phyloP scores from a whole-genome alignment of 306 rosid genomes.

The Senna siamea region DNA sequence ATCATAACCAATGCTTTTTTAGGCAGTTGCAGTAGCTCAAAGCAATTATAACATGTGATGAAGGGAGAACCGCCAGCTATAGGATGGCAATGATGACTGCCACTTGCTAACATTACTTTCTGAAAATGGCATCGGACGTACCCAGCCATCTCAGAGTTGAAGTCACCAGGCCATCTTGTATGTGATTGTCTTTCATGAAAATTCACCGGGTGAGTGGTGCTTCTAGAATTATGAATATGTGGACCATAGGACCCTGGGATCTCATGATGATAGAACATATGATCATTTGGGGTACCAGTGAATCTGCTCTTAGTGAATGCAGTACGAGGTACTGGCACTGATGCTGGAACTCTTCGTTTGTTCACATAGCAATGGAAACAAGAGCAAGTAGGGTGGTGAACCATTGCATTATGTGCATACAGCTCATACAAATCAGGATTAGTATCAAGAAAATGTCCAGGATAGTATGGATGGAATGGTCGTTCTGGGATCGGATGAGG shows the following conservation, averaged over 20 bases:
- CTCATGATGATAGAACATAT: slow-evolving; percentile 59
- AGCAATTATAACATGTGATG: slow-evolving; percentile 81
- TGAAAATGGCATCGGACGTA: slow-evolving; percentile 55
- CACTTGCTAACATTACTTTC: slow-evolving; percentile 56
- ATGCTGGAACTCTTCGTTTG: slow-evolving; percentile 52
- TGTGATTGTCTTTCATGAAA: slow-evolving; percentile 55
- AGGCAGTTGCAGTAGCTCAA: slow-evolving; percentile 75
- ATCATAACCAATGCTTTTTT: slow-evolving; percentile 49
- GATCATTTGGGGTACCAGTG: slow-evolving; percentile 62
- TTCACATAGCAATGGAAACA: slow-evolving; percentile 81
- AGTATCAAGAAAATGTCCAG: slow-evolving; percentile 62
- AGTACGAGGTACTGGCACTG: slow-evolving; percentile 49
- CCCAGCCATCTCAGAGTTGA: slow-evolving; percentile 67
- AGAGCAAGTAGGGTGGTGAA: slow-evolving; percentile 83
- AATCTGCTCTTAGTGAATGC: slow-evolving; percentile 62
- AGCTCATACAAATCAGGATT: slow-evolving; percentile 60
- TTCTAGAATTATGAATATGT: slow-evolving; percentile 58
- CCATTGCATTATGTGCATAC: slow-evolving; percentile 57
- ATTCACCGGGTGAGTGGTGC: slow-evolving; percentile 47
- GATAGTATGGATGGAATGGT: slow-evolving; percentile 69
- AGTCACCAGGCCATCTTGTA: slow-evolving; percentile 77
- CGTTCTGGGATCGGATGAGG: slow-evolving; percentile 57
- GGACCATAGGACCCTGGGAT: slow-evolving; percentile 57
- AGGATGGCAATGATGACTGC: slow-evolving; percentile 67
- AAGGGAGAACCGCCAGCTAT: slow-evolving; percentile 91